These are phyloP conservation scores for Penicillium vulpinum DNA, from an alignment of 2,329 filamentous ascomycete species.

Conservation along the genomic window DNA sequence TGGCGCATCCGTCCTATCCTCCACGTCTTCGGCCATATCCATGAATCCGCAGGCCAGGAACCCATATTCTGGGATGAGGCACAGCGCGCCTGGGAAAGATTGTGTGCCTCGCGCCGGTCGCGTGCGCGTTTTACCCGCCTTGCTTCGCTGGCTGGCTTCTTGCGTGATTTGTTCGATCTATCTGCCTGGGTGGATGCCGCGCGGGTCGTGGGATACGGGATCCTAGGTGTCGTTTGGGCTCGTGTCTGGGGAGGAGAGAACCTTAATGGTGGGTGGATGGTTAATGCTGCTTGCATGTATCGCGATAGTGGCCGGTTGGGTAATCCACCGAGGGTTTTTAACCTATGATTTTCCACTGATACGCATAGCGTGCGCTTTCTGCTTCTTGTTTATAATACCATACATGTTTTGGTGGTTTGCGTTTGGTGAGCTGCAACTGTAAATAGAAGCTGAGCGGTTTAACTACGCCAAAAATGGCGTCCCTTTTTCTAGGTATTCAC, in stretches of 20 bases:
- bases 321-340: constrained; percentile 42
- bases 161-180: constrained; percentile 40
- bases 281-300: constrained; percentile 59
- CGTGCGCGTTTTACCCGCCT: constrained; percentile 27
- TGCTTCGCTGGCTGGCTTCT: constrained; percentile 27
- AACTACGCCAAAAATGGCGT: neutral
- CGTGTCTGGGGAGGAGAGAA: constrained; percentile 58
- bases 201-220: constrained; percentile 53
- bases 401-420: neutral
- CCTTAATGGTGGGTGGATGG: constrained; percentile 50
- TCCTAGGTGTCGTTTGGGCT: constrained; percentile 60
- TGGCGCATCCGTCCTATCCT: constrained; percentile 73
- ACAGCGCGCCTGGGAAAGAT: constrained; percentile 70
- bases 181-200: constrained; percentile 51
- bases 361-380: constrained; percentile 3
- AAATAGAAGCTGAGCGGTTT: neutral
- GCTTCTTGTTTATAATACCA: neutral
- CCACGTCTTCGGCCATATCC: constrained; percentile 84
- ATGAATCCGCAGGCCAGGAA: constrained; percentile 71
- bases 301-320: constrained; percentile 36
- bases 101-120: constrained; percentile 47
- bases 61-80: constrained; percentile 72
- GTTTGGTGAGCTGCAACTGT: neutral
- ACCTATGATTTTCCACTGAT: constrained; percentile 20
- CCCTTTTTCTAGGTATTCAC: neutral